Evolutionary conservation across 768 basidiomycete species (phyloP), one percentile per base, ranked within the genome.

Genomic region (Hydnomerulius pinastri): DNA sequence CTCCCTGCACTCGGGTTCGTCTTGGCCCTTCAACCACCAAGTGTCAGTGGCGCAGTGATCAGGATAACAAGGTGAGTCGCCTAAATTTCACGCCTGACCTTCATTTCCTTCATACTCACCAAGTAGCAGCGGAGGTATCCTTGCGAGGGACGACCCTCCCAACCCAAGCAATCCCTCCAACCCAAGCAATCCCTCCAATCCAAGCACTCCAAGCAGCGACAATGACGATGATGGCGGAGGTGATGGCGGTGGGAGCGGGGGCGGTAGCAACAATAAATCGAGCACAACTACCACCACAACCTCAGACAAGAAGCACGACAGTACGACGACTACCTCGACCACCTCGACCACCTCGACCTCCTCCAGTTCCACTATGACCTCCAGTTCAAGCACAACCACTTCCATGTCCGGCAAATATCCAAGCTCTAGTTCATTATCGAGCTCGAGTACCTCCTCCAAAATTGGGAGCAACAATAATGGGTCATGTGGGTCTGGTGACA

Each of bases 91-190:
- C n/a, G n/a, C n/a, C n/a, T n/a, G n/a, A n/a, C n/a, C n/a, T 35
- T 35, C 6, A 35, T 35, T n/a, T 35, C 33, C 6, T 17, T 6
- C 17, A n/a, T 17, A 35, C 33, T 9, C 18, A 35, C 0, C 33
- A 17, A 35, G 9, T 15, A 35, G 15, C 18, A 35, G 33, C 33
- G 4, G n/a, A 35, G 21, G 4, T 36, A 33, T 46, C 20, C 4
- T 32, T 13, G 45, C 45, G 32, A 28, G 45, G 29, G 45, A 47
- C 48, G 33, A 57, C 15, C 51, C 48, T 17, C 46, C 20, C 21
- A 20, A 50, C 29, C 35, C 49, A 4, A 38, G 39, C 9, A 36
- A 46, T 25, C 45, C 43, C 2, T 9, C 7, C 28, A 46, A 46
- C 18, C 45, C 45, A 10, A 25, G 21, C 1, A 44, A 30, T 30